Conservation (phyloP, 169 alveolate species). For the Cryptosporidium bovis region DNA sequence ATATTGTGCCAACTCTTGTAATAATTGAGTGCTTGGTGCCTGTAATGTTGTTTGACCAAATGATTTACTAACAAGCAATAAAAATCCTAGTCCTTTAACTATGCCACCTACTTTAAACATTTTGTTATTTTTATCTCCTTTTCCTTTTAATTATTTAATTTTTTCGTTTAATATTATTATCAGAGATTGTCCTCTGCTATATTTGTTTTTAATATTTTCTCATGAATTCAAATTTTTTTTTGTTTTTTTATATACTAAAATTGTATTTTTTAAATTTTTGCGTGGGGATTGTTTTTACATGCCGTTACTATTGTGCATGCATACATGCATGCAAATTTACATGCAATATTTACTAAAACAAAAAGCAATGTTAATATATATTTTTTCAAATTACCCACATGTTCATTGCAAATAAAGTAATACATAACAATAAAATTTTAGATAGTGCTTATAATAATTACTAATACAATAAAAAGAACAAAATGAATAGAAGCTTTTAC, state of each 20-base stretch:
- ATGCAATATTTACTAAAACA: conserved; percentile 4
- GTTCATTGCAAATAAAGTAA: no score
- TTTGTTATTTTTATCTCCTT: neutral
- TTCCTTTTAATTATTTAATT: neutral
- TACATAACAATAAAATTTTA: no score
- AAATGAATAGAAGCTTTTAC: no score
- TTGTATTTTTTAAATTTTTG: conserved; percentile 5
- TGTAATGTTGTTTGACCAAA: conserved; percentile 59
- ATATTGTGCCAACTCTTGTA: conserved; percentile 84
- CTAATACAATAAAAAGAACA: no score
- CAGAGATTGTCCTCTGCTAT: conserved; percentile 14
- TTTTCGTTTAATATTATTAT: conserved; percentile 13
- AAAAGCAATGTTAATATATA: no score
- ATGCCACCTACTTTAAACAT: conserved; percentile 52
- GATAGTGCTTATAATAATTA: no score
- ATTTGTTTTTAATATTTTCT: no score
- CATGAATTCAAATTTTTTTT: conserved; percentile 4
- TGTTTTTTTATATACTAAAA: neutral
- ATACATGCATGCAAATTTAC: conserved; percentile 59
- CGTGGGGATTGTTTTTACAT: conserved; percentile 48
- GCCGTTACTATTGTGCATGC: conserved; percentile 64
- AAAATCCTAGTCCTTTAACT: conserved; percentile 24
- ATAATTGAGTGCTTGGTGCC: conserved; percentile 67
- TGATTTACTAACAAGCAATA: conserved; percentile 18
- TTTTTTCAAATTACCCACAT: no score